Percentiles rank a stretch among this genome's conserved stretches.
Conservation (phyloP, 2,329 filamentous ascomycete genomes). For the Fonsecaea erecta region DNA sequence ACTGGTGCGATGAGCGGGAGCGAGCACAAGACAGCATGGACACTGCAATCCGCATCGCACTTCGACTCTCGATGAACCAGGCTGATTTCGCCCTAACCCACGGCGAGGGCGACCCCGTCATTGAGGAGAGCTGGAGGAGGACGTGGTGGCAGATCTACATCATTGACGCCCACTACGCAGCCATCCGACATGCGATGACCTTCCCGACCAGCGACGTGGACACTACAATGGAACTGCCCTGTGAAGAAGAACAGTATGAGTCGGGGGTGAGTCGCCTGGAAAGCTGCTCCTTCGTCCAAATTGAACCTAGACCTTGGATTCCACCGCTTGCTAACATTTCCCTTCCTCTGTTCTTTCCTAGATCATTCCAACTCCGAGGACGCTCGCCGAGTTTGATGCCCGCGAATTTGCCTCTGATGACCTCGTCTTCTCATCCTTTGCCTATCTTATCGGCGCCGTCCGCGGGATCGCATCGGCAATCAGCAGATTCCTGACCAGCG, state of each 20-base stretch:
- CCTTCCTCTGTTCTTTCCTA: slow-evolving; percentile 16
- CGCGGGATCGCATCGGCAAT: slow-evolving; percentile 40
- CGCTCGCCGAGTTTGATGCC: slow-evolving; percentile 42
- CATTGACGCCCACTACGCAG: slow-evolving; percentile 25
- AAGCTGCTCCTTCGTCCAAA: neutral
- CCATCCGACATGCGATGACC: slow-evolving; percentile 5
- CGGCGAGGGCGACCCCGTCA: slow-evolving; percentile 56
- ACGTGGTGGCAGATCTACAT: slow-evolving; percentile 45
- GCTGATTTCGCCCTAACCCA: slow-evolving; percentile 51
- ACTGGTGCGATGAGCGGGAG: slow-evolving; percentile 73
- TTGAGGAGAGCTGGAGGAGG: slow-evolving; percentile 42
- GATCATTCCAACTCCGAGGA: slow-evolving; percentile 40
- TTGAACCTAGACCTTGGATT: neutral
- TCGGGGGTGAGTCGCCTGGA: slow-evolving; percentile 14
- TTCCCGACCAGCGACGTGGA: slow-evolving; percentile 21
- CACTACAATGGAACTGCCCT: slow-evolving; percentile 41
- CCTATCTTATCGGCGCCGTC: slow-evolving; percentile 42
- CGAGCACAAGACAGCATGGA: slow-evolving; percentile 65
- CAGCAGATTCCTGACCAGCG: slow-evolving; percentile 34
- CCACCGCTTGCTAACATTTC: neutral
- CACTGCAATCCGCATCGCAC: slow-evolving; percentile 34
- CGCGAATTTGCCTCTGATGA: slow-evolving; percentile 41
- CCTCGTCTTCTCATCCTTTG: slow-evolving; percentile 42
- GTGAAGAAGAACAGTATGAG: slow-evolving; percentile 41
- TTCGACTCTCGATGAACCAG: slow-evolving; percentile 38